Base-by-base conservation (phyloP, 208 protist species). In the Paratrypanosoma confusum region DNA sequence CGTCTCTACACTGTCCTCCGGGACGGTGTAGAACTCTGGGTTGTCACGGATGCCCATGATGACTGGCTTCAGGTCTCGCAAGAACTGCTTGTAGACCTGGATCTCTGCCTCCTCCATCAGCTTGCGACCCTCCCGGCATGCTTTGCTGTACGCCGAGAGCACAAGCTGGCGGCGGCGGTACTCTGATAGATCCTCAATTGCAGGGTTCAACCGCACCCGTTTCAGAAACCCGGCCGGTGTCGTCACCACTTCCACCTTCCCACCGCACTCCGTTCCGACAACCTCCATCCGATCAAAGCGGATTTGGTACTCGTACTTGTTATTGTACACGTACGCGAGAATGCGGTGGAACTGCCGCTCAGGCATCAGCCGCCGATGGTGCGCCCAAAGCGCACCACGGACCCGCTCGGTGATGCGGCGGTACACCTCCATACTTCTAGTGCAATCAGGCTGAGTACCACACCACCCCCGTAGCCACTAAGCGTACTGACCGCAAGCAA, bases 251-350 rank as follows among this genome's bases (percentile, higher is more conserved):
- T 94, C 86, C n/a, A 94, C 79, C 0, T 57, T 44, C 1, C 86
- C 86, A 13, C 48, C 79, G 68, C 72, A 86, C 48, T 69, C 86
- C 4, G 45, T 58, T 3, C 86, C 86, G 3, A 90, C 80, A 5
- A 91, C 77, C 18, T 74, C 66, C 86, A 94, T 94, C 44, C 69
- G 45, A 43, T 94, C 86, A 33, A 94, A 89, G 1, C 86, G 81
- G 17, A 94, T 83, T 39, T 94, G 86, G 34, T 94, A 71, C 60
- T 94, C 86, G 65, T 94, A 94, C 61, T 94, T 94, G 71, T 94
- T 90, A 56, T 90, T 90, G 58, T 94, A 94, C 6, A 94, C 86
- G 56, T 89, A 94, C 7, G 81, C 86, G 11, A 94, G 61, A 35
- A 94, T 90, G 57, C 86, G 81, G 33, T 94, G 81, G 40, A 87